These are phyloP conservation scores for Canavalia gladiata DNA, from an alignment of 306 rosid species.

Conservation along the genomic window DNA sequence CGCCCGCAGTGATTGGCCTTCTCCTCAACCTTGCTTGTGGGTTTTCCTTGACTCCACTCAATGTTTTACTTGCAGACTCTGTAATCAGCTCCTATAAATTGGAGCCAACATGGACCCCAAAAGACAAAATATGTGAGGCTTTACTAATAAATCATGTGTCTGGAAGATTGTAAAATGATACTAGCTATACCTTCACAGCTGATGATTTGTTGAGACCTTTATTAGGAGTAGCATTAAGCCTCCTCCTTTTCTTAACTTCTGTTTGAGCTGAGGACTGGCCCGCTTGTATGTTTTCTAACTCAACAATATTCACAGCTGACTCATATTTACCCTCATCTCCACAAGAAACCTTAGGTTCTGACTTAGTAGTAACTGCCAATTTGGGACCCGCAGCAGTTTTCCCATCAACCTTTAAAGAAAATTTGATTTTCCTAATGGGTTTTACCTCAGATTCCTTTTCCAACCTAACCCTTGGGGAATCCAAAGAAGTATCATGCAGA, in stretches of 20 bases:
- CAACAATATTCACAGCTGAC: slow-evolving; percentile 48
- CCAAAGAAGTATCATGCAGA: slow-evolving; percentile 46
- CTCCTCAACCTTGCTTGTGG: slow-evolving; percentile 51
- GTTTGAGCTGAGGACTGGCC: slow-evolving; percentile 34
- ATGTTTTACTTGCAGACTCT: slow-evolving; percentile 46
- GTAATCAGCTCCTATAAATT: slow-evolving; percentile 42
- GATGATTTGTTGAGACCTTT: slow-evolving; percentile 54
- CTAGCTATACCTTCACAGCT: slow-evolving; percentile 54
- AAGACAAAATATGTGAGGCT: slow-evolving; percentile 36
- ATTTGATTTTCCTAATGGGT: slow-evolving; percentile 38
- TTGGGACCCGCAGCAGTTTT: slow-evolving; percentile 51
- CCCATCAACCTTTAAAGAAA: slow-evolving; percentile 40
- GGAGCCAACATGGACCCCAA: slow-evolving; percentile 22
- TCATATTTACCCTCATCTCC: slow-evolving; percentile 49
- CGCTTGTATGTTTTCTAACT: slow-evolving; percentile 46
- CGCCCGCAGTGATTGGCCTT: slow-evolving; percentile 44
- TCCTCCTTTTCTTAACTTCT: slow-evolving; percentile 46
- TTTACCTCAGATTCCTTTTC: slow-evolving; percentile 52
- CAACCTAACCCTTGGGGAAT: slow-evolving; percentile 34
- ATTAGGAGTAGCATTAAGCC: slow-evolving; percentile 34
- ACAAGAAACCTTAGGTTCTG: slow-evolving; percentile 40
- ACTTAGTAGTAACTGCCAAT: slow-evolving; percentile 33
- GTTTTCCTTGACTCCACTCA: slow-evolving; percentile 46
- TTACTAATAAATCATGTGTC: neutral
- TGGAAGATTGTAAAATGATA: slow-evolving; percentile 20